A percentile compares a stretch with the other conserved stretches of the same genome.
Evolutionary conservation across 2,329 filamentous ascomycete species (phyloP).

Genomic region (Colletotrichum sp.): DNA sequence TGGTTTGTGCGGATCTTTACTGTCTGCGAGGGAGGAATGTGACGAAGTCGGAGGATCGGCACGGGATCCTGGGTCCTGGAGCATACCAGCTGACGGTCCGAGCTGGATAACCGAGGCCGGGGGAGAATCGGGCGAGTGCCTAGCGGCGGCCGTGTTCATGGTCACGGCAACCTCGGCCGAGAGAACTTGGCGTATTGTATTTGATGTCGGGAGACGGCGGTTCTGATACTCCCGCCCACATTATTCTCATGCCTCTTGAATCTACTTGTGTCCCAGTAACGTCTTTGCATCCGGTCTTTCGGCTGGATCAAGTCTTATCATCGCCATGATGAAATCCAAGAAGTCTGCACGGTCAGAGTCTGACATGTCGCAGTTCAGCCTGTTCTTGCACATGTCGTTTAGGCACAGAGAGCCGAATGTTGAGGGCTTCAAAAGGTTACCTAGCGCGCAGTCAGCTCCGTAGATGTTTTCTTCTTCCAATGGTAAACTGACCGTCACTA

Average conservation of each 20-base stretch:
- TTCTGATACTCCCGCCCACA: not conserved
- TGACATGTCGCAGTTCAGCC: not conserved
- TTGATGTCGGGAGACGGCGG: accelerated
- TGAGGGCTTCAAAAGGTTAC: not conserved
- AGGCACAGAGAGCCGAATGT: not conserved
- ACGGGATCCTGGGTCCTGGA: not conserved
- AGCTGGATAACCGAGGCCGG: not conserved
- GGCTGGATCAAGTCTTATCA: not conserved
- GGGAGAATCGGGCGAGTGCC: not conserved
- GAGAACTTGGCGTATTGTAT: not conserved
- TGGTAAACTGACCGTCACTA: not conserved
- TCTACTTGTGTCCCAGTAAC: not conserved
- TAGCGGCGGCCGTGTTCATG: not conserved
- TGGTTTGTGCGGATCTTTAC: not conserved
- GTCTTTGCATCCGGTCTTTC: not conserved
- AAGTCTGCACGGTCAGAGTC: not conserved
- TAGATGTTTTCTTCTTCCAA: accelerated
- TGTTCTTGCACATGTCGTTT: not conserved
- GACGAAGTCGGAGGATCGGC: not conserved
- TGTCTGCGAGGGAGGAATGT: not conserved
- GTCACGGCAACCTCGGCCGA: not conserved
- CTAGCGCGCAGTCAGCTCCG: not conserved
- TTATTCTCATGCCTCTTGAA: not conserved
- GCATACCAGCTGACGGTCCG: not conserved
- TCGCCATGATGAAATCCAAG: not conserved